Evolutionary conservation across 441 rosid species (phyloP).

Genomic region (Populus hybrid): DNA sequence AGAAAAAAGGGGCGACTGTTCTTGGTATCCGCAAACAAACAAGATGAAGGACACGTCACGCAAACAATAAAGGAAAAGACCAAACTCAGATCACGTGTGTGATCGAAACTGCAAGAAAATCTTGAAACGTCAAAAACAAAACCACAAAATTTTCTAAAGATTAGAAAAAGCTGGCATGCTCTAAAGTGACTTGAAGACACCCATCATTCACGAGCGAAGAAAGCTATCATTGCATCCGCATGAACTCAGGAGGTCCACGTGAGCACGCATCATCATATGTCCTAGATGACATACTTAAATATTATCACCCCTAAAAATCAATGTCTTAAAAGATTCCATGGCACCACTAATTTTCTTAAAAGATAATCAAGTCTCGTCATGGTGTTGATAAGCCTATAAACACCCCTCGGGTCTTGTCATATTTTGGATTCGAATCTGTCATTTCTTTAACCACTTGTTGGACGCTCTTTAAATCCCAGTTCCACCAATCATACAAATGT

Average conservation of each 20-base stretch:
- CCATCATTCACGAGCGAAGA: background rate
- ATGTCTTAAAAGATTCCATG: background rate
- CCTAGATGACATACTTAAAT: background rate
- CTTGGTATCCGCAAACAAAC: no score
- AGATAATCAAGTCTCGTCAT: no score
- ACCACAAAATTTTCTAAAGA: no score
- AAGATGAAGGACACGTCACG: background rate
- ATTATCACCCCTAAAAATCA: background rate
- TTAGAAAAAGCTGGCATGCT: background rate
- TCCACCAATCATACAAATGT: no score
- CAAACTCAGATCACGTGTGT: slow-evolving; percentile 1
- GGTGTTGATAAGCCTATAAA: background rate
- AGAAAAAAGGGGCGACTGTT: background rate
- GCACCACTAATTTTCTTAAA: background rate
- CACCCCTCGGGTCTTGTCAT: background rate
- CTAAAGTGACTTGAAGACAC: background rate
- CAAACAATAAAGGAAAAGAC: slow-evolving; percentile 6
- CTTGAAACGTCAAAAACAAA: background rate
- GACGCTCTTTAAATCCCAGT: no score
- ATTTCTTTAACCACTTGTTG: no score
- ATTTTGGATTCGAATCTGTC: no score
- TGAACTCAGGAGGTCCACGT: background rate
- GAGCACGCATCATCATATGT: background rate
- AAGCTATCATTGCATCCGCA: no score
- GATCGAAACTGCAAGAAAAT: background rate